phyloP scores from a whole-genome alignment of 2,329 filamentous ascomycete genomes.

The Ophiostoma piceae region DNA sequence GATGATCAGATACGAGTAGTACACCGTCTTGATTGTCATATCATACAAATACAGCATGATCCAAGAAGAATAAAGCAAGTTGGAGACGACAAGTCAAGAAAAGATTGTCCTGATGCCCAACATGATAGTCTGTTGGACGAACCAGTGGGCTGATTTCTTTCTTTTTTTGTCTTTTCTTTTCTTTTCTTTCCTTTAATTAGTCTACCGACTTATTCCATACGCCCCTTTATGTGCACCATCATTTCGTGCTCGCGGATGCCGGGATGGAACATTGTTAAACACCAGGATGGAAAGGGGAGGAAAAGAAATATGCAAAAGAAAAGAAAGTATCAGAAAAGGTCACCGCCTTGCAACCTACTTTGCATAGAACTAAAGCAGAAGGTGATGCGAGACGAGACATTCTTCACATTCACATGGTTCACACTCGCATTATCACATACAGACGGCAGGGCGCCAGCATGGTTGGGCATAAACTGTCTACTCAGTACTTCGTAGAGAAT shows the following conservation, averaged over 20 bases:
- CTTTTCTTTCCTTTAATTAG: background rate
- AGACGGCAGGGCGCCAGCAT: background rate
- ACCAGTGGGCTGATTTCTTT: background rate
- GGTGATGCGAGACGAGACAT: conserved; percentile 2
- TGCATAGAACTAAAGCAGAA: background rate
- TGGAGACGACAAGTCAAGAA: too few species aligned
- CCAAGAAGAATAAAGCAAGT: background rate
- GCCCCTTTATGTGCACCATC: background rate
- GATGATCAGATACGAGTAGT: background rate
- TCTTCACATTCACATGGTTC: too few species aligned
- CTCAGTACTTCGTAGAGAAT: background rate
- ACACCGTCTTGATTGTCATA: background rate
- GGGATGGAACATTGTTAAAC: background rate
- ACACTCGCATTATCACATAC: too few species aligned
- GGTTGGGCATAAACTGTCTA: background rate
- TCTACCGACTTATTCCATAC: background rate
- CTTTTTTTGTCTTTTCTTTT: background rate
- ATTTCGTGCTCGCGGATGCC: conserved; percentile 11
- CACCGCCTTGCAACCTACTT: background rate
- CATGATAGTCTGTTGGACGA: conserved; percentile 6
- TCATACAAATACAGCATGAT: background rate
- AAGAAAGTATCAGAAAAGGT: background rate
- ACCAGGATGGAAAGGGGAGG: background rate
- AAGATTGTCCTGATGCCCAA: conserved; percentile 5
- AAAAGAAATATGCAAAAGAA: background rate